Evolutionary conservation across 768 basidiomycete genomes (phyloP).

Genomic region (Russula ochroleuca): DNA sequence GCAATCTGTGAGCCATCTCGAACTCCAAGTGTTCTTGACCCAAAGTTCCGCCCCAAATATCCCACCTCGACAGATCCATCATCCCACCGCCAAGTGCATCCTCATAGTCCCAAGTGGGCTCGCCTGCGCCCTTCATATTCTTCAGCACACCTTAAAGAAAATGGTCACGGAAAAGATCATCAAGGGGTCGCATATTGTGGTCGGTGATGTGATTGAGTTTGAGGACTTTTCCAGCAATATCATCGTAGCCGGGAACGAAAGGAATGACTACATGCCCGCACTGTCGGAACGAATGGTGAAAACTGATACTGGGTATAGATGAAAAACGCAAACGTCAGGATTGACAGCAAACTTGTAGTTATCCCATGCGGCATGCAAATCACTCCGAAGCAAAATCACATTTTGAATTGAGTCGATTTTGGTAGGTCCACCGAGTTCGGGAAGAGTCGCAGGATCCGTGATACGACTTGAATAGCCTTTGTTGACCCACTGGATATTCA

Average conservation of each 20-base stretch:
- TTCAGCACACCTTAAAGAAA: constrained; percentile 10
- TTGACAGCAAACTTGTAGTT: neutral
- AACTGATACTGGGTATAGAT: too few species aligned
- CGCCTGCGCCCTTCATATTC: constrained; percentile 4
- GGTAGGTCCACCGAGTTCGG: neutral
- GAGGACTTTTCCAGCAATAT: constrained; percentile 6
- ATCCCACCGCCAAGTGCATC: neutral
- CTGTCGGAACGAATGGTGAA: neutral
- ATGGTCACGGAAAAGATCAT: constrained; percentile 1
- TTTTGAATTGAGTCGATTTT: neutral
- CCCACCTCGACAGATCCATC: neutral
- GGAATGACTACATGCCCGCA: neutral
- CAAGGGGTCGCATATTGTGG: neutral
- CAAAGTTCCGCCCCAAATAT: neutral
- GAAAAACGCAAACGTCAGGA: neutral
- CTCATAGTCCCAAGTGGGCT: neutral
- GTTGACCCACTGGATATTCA: neutral
- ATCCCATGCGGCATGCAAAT: neutral
- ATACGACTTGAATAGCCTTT: neutral
- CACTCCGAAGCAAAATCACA: neutral
- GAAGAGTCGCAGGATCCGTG: neutral
- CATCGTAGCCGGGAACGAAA: neutral
- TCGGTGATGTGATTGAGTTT: neutral
- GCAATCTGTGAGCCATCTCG: neutral
- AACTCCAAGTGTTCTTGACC: neutral